Base-by-base conservation (phyloP, 805 yeast species). In the Yarrowia yakushimensis region DNA sequence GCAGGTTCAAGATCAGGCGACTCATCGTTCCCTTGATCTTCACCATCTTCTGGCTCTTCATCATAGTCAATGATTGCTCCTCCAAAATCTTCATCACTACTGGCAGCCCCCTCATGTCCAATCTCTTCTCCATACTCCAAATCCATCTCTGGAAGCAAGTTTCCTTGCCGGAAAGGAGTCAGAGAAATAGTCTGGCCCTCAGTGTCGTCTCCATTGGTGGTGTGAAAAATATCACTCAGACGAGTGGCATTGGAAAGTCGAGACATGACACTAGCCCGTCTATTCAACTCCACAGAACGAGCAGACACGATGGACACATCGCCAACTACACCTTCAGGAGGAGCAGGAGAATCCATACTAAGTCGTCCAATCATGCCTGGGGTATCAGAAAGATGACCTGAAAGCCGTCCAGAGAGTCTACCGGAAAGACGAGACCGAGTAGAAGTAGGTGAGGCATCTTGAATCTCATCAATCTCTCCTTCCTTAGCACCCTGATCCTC, bases 131-230 rank as follows among this genome's bases (percentile, higher is more conserved):
- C 59, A 52, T 36, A 52, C 34, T 52, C 59, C 8, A 52, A 18
- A 17, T 36, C 59, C 59, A 52, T 52, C 18, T 52, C 59, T 10
- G 59, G 59, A n/a, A 52, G 33, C 59, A 30, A 20, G 18, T 52
- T 34, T 1, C 43, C 59, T 1, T 11, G 8, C 4, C 13, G 17
- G 15, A n/a, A 31, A 1, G 55, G 55, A 8, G 55, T 48, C 55
- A 48, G 20, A 4, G 33, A 3, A 18, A 30, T 2, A 9, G 37
- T 48, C 28, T 33, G 17, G 1, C 54, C 37, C n/a, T 23, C 25
- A 31, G 23, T 42, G 5, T 34, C 57, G 23, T 20, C 41, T 4
- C 41, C 42, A 31, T 20, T 30, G 2, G 59, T 52, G 9, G 59
- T 52, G 17, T 52, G 42, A 25, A 34, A 52, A 7, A 52, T 52